Base-by-base conservation (phyloP, 1,139 yeast species). In the Yamadazyma buinensis region DNA sequence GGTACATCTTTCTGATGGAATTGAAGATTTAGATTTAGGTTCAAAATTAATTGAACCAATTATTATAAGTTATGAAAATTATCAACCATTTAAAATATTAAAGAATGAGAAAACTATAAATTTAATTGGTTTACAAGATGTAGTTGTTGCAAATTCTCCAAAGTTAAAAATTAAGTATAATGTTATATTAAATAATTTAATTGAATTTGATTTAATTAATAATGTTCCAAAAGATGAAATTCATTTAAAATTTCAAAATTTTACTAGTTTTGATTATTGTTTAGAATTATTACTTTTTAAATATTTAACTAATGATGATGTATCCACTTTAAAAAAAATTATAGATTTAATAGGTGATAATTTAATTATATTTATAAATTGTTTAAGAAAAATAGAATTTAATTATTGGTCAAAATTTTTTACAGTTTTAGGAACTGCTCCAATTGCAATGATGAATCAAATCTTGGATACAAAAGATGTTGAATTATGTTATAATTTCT, bases 301-400 rank as follows among this genome's bases (percentile, higher is more conserved):
- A 32, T 58, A 59, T 36, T 51, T 68, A 22, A 57, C 64, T 2
- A 49, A 49, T 15, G 31, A 23, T n/a, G 31, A 30, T 17, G 30
- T 19, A 8, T 23, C 36, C 5, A 34, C 45, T 6, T 48, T 66
- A 23, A 48, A 46, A 14, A 45, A 48, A 23, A 47, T 68, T 25
- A 52, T 62, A 12, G 48, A 52, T 23, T 47, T 69, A 28, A 61
- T 68, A 18, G 48, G 51, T 14, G 46, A 54, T 22, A 48, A 64
- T 8, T 67, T 64, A 30, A 48, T 50, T 10, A 59, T 68, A 12
- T 66, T 58, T 39, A 64, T 68, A 28, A 66, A 66, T 35, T 69
- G 73, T 43, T 55, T 69, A 35, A 46, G 75, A 15, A 69, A 69
- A 37, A 66, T 69, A 21, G 75, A 69, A 43, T 57, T 62, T 26